phyloP scores from a whole-genome alignment of 495 filamentous ascomycete genomes.

The Podospora pseudopauciseta region DNA sequence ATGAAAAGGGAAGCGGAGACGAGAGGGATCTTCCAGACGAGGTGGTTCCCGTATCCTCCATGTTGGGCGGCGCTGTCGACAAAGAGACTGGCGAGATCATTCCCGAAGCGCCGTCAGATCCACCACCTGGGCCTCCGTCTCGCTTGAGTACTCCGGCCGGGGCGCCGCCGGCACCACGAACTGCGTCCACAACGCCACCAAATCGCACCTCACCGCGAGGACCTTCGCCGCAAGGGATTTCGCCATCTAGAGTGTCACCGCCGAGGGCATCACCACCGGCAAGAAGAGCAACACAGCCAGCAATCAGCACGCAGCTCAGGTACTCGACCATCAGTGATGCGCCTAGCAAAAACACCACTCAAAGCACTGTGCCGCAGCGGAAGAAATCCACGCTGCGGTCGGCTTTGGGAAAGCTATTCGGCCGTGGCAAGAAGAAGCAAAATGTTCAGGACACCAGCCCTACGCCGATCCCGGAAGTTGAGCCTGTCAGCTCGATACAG shows the following conservation, averaged over 20 bases:
- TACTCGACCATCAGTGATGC: conserved; percentile 42
- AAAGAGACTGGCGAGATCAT: conserved; percentile 6
- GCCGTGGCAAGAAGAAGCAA: conserved; percentile 47
- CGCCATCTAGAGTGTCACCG: conserved; percentile 21
- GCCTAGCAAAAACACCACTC: conserved; percentile 30
- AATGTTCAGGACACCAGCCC: conserved; percentile 18
- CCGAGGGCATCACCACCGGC: conserved; percentile 16
- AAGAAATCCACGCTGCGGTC: conserved; percentile 50
- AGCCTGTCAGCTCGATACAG: conserved; percentile 22
- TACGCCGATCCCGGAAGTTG: conserved; percentile 12
- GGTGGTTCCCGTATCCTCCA: not conserved
- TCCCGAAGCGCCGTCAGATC: conserved; percentile 25
- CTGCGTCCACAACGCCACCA: conserved; percentile 28
- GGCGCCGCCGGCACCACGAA: conserved; percentile 19
- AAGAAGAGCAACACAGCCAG: conserved; percentile 35
- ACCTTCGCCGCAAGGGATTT: conserved; percentile 19
- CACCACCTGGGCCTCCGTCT: conserved; percentile 24
- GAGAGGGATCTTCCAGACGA: conserved; percentile 2
- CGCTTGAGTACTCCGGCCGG: conserved; percentile 11
- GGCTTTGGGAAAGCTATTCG: conserved; percentile 50
- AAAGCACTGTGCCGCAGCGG: conserved; percentile 39
- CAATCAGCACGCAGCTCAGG: conserved; percentile 29
- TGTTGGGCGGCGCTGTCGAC: not conserved
- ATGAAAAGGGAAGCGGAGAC: not conserved
- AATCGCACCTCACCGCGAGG: conserved; percentile 18